Conservation (phyloP, 176 grass and related monocot genomes). For the Thinopyrum elongatum region DNA sequence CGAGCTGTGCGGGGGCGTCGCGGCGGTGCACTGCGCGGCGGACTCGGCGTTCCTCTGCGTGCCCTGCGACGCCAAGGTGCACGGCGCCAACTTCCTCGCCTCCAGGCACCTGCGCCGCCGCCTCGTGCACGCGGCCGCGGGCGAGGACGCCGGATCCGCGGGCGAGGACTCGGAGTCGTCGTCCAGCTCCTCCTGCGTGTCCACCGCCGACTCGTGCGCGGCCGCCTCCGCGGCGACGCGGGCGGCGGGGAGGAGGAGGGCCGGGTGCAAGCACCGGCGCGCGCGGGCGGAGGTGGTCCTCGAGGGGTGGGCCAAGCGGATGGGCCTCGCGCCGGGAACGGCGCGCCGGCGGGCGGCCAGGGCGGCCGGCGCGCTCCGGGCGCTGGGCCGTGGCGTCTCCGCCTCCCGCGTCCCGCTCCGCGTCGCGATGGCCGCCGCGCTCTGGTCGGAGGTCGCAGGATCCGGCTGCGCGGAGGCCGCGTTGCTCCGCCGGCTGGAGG, state of each 20-base stretch:
- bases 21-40: constrained; percentile 80
- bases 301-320: constrained; percentile 36
- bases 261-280: background rate
- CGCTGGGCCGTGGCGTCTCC: constrained; percentile 15
- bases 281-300: constrained; percentile 36
- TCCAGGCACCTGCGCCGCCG: constrained; percentile 65
- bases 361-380: background rate
- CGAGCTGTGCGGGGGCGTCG: constrained; percentile 56
- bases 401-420: constrained; percentile 30
- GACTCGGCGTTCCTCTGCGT: constrained; percentile 81
- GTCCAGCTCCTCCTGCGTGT: constrained; percentile 31
- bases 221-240: background rate
- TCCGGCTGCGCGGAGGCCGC: background rate
- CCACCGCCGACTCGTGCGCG: background rate
- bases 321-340: background rate
- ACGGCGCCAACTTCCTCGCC: constrained; percentile 92
- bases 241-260: background rate
- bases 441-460: constrained; percentile 31
- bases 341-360: constrained; percentile 20
- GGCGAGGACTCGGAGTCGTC: background rate
- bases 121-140: background rate
- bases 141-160: background rate
- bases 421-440: constrained; percentile 56
- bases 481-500: constrained; percentile 43
- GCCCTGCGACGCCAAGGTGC: constrained; percentile 72